A percentile compares a stretch with the other conserved stretches of the same genome.
Conservation (phyloP, 768 basidiomycete species). For the Pholiota microspora region DNA sequence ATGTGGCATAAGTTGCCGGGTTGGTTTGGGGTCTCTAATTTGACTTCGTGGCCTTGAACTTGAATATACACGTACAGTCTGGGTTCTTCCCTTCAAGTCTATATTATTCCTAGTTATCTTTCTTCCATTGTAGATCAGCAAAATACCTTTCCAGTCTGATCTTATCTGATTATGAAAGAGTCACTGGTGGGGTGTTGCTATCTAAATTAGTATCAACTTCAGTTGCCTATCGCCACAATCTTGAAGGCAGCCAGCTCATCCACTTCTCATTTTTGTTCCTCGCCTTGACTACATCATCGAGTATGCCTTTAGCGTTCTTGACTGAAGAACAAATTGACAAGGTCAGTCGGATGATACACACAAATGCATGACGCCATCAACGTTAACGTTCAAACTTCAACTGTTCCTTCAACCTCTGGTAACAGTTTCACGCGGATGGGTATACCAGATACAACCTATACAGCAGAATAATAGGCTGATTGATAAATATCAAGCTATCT, state of each 20-base stretch:
- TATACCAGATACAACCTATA: conserved; percentile 18
- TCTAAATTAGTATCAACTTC: too few relatives aligned
- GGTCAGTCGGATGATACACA: too few relatives aligned
- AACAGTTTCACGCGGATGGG: conserved; percentile 32
- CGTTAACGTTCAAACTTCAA: too few relatives aligned
- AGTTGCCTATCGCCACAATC: neutral
- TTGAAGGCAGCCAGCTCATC: neutral
- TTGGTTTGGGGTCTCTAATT: conserved; percentile 59
- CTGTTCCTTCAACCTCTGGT: too few relatives aligned
- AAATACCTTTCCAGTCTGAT: neutral
- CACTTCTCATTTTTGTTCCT: too few relatives aligned
- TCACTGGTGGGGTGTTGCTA: neutral
- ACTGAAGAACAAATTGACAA: conserved; percentile 56
- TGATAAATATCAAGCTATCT: conserved; percentile 57
- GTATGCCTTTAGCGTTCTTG: conserved; percentile 33
- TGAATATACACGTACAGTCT: too few relatives aligned
- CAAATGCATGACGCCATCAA: too few relatives aligned
- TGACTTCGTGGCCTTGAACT: conserved; percentile 28
- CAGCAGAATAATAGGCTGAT: too few relatives aligned
- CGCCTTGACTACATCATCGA: neutral
- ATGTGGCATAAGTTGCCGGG: conserved; percentile 62
- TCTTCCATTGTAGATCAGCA: too few relatives aligned
- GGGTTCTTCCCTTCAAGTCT: too few relatives aligned
- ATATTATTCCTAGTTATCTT: too few relatives aligned
- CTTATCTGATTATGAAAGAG: neutral